Percentiles rank a stretch among this genome's conserved stretches.
Conservation (phyloP, 805 yeast genomes). For the Tetrapisispora iriomotensis region DNA sequence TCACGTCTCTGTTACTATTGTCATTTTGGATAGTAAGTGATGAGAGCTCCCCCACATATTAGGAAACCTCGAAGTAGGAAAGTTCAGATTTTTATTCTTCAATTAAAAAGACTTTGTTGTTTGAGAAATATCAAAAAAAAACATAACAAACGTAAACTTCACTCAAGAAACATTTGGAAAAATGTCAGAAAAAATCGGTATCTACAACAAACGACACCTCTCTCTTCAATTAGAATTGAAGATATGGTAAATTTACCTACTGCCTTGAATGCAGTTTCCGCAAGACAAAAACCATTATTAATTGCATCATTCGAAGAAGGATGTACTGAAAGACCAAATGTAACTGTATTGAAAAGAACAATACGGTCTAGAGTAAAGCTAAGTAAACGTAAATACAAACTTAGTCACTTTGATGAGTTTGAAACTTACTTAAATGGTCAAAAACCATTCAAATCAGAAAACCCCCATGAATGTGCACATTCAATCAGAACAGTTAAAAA, state of each 20-base stretch:
- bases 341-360: conserved; percentile 18
- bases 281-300: conserved; percentile 21
- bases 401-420: conserved; percentile 14
- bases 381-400: conserved; percentile 20
- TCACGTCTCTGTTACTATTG: too few relatives aligned
- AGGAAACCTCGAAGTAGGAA: too few relatives aligned
- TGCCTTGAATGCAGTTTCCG: conserved; percentile 8
- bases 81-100: too few relatives aligned
- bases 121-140: too few relatives aligned
- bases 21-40: too few relatives aligned
- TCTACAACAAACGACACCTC: conserved; percentile 12
- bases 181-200: conserved; percentile 18
- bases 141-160: background rate
- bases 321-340: conserved; percentile 20
- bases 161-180: conserved; percentile 4
- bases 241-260: conserved; percentile 21
- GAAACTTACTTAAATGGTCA: background rate
- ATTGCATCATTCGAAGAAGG: conserved; percentile 25
- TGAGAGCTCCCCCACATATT: too few relatives aligned
- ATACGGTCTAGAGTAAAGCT: conserved; percentile 14
- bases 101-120: too few relatives aligned
- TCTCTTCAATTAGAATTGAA: conserved; percentile 15
- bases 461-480: conserved; percentile 12
- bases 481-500: conserved; percentile 18
- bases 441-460: background rate